Evolutionary conservation across 2,329 filamentous ascomycete species (phyloP).

Genomic region (Cercospora brassicicola): DNA sequence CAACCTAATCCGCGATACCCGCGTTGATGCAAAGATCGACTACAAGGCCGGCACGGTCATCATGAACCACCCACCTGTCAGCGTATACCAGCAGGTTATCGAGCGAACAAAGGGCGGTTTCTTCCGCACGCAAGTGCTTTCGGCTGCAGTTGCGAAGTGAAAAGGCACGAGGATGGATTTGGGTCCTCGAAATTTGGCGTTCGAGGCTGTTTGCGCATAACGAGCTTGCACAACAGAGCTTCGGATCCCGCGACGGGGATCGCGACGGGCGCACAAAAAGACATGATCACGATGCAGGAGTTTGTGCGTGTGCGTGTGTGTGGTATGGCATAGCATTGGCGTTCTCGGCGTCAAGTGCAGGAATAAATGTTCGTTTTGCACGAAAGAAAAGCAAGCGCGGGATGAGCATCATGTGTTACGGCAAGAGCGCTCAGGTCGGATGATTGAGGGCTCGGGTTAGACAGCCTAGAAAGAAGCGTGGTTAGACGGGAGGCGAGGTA

Average conservation of each 20-base stretch:
- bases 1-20: slow-evolving; percentile 95
- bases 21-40: slow-evolving; percentile 98
- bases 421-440: slow-evolving; percentile 4
- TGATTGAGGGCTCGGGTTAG: background rate
- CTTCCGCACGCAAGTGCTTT: slow-evolving; percentile 96
- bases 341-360: slow-evolving; percentile 26
- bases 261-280: slow-evolving; percentile 2
- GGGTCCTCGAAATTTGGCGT: background rate
- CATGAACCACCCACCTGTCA: slow-evolving; percentile 99
- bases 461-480: background rate
- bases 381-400: background rate
- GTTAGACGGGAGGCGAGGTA: background rate
- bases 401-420: slow-evolving; percentile 12
- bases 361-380: background rate
- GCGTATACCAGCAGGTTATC: slow-evolving; percentile 98
- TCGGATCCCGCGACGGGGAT: background rate
- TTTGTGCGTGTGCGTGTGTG: slow-evolving; percentile 18
- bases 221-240: background rate
- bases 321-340: slow-evolving; percentile 30
- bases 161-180: background rate
- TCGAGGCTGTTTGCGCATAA: background rate
- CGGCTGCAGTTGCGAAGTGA: slow-evolving; percentile 53
- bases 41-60: slow-evolving; percentile 98
- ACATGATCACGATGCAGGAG: background rate
- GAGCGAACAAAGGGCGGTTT: slow-evolving; percentile 98